Evolutionary conservation across 2,329 filamentous ascomycete genomes (phyloP).

Genomic region (Pseudogymnoascus sp.): DNA sequence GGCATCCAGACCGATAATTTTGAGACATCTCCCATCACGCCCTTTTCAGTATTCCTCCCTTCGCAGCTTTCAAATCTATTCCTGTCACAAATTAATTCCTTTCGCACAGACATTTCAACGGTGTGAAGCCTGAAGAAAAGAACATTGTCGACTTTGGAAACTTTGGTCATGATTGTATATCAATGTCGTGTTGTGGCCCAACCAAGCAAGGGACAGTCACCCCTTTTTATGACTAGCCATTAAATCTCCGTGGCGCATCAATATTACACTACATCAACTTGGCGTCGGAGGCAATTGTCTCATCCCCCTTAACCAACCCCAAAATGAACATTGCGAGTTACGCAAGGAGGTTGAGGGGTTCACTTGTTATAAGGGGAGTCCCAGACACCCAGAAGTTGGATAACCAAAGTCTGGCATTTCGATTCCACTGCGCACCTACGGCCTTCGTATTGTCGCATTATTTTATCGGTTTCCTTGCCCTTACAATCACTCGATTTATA

Average conservation of each 20-base stretch:
- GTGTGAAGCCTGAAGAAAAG: not conserved
- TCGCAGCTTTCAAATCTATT: not conserved
- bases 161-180: not conserved
- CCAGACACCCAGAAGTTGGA: not conserved
- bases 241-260: not conserved
- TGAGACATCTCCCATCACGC: not conserved
- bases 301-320: not conserved
- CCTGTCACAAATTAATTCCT: not conserved
- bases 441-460: not conserved
- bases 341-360: constrained; percentile 2
- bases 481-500: not conserved
- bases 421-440: not conserved
- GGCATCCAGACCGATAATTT: not conserved
- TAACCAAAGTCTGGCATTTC: not conserved
- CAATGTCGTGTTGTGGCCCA: not conserved
- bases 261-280: not conserved
- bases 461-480: not conserved
- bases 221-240: not conserved
- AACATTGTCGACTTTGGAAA: not conserved
- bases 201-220: not conserved
- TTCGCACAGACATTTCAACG: not conserved
- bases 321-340: not conserved
- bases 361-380: not conserved
- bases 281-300: not conserved
- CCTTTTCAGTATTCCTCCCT: not conserved